Evolutionary conservation across 1,284 basidiomycete species (phyloP).

Genomic region (Ceratobasidium sp.): DNA sequence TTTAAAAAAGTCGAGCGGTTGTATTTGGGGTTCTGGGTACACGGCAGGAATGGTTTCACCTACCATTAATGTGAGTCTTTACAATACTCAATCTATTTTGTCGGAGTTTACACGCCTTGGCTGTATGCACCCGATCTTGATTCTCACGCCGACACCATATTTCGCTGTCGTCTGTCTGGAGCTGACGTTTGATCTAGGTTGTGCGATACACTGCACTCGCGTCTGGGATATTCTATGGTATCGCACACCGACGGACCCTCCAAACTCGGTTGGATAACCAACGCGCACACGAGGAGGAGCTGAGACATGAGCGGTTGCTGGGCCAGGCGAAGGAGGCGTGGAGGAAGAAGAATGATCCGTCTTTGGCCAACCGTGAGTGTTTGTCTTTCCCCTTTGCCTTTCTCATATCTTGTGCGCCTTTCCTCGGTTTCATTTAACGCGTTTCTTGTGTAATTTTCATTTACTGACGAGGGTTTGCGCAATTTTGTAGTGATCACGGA

Average conservation of each 20-base stretch:
- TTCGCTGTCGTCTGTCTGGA: not conserved
- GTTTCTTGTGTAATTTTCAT: not conserved
- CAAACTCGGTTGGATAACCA: conserved; percentile 84
- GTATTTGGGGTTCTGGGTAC: conserved; percentile 29
- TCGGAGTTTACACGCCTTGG: not conserved
- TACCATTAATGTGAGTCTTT: conserved; percentile 33
- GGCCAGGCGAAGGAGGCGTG: conserved; percentile 92
- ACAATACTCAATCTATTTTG: not conserved
- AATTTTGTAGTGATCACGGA: conserved; percentile 88
- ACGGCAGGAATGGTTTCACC: conserved; percentile 32
- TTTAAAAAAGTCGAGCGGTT: conserved; percentile 17
- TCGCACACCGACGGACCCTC: conserved; percentile 90
- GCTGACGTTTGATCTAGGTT: too few species aligned
- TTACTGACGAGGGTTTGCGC: too few species aligned
- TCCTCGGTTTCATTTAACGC: too few species aligned
- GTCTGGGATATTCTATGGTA: conserved; percentile 91
- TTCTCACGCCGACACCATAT: conserved; percentile 17
- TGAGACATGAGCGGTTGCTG: conserved; percentile 83
- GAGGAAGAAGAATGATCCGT: conserved; percentile 69
- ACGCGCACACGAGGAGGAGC: conserved; percentile 75
- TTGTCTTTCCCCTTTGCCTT: too few species aligned
- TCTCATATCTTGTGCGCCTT: too few species aligned
- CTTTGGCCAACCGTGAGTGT: conserved; percentile 29
- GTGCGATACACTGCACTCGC: conserved; percentile 94
- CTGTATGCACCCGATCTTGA: not conserved